Evolutionary conservation across 2,329 filamentous ascomycete genomes (phyloP), one percentile per base, ranked within the genome.

Genomic region (Allantophomopsis lycopodina): DNA sequence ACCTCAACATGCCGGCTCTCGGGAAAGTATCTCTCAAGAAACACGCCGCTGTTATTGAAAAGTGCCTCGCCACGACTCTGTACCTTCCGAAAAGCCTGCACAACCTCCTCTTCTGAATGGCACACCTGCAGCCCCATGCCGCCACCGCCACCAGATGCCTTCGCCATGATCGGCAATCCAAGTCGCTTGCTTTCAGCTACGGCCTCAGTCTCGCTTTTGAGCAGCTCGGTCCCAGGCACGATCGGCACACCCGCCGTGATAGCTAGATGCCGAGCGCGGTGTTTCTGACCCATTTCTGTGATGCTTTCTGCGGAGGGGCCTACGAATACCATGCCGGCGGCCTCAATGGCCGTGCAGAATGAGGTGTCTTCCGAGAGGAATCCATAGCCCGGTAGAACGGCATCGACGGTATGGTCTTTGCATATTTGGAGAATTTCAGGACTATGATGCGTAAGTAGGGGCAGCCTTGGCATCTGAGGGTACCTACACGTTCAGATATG

Each of bases 371-470:
- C 77, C 0, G 70, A 71, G 1, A 83, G 55, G 43, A 80, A 81
- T 0, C 78, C 78, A 57, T 83, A 82, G 2, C 78, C 77, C 0
- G 77, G 77, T 37, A 78, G 74, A 13, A 82, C 65, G 3, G 73
- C 75, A 44, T 80, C 65, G 2, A 43, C 42, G 10, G 38, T 18
- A 13, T 33, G n/a, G 14, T 35, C 21, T 36, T 39, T 18, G 21
- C 44, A 39, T 32, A 44, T 40, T 30, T 42, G 12, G 37, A 35
- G 11, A 46, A 38, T 12, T 44, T 42, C 13, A 35, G 35, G 12
- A 40, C 32, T 7, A 21, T 40, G 14, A 2, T 11, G 13, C 7
- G 17, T 8, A 7, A 38, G 20, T 7, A 23, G 18, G 13, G 14
- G 11, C n/a, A 34, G 28, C 21, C 20, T 21, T 5, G 17, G 11